Conservation (phyloP, 1,284 basidiomycete genomes). For the Inonotus hispidus region DNA sequence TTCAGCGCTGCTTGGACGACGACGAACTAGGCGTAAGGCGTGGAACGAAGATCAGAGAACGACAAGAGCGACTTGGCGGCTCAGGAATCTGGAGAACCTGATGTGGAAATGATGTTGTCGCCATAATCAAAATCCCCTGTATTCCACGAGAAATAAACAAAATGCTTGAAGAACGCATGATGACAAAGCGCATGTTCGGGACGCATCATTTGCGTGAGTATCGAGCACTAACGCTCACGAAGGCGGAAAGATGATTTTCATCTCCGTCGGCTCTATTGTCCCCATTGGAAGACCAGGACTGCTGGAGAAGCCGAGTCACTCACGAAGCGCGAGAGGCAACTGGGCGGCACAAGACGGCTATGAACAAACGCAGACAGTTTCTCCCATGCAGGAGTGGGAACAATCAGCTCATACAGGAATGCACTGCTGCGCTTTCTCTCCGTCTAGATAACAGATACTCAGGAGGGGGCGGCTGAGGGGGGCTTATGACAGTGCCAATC, state of each 20-base stretch:
- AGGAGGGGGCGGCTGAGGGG: background rate
- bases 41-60: background rate
- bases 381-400: slow-evolving; percentile 1
- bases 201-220: too few species aligned
- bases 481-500: background rate
- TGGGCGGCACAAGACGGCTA: background rate
- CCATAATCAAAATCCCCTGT: background rate
- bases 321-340: background rate
- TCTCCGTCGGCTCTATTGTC: background rate
- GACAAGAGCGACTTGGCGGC: background rate
- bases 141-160: background rate
- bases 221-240: too few species aligned
- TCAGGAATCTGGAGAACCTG: too few species aligned
- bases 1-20: background rate
- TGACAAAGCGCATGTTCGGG: too few species aligned
- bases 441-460: background rate
- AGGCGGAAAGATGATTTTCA: background rate
- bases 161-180: too few species aligned
- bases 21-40: background rate
- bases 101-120: too few species aligned
- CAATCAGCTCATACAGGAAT: background rate
- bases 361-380: background rate
- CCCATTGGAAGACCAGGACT: background rate
- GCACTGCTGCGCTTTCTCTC: slow-evolving; percentile 1
- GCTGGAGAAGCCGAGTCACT: background rate